Evolutionary conservation across 805 yeast species (phyloP).

Genomic region (Zygotorulaspora sp.): DNA sequence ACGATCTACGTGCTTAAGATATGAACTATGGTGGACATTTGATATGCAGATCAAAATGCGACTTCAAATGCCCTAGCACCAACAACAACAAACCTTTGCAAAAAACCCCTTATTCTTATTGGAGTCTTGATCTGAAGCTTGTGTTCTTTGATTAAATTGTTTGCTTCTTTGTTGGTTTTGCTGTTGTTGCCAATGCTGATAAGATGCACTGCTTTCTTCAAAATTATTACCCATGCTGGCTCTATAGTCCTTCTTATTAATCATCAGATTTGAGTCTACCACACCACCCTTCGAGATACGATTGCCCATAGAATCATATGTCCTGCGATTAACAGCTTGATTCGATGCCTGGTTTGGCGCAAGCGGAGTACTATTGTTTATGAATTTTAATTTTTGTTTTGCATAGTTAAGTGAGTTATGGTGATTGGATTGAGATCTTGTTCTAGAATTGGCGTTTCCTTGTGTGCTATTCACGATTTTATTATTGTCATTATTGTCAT

Average conservation of each 20-base stretch:
- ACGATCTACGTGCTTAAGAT: constrained; percentile 17
- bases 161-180: constrained; percentile 9
- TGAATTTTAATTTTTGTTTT: constrained; percentile 12
- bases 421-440: constrained; percentile 12
- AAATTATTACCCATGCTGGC: constrained; percentile 5
- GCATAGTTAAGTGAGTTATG: constrained; percentile 13
- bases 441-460: constrained; percentile 7
- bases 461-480: constrained; percentile 13
- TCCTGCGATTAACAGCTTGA: constrained; percentile 12
- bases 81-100: constrained; percentile 23
- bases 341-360: constrained; percentile 8
- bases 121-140: constrained; percentile 7
- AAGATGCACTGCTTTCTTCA: constrained; percentile 11
- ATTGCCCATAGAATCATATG: constrained; percentile 31
- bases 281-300: constrained; percentile 10
- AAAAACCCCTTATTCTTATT: constrained; percentile 16
- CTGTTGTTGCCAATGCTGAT: constrained; percentile 14
- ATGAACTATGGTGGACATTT: neutral
- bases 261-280: neutral
- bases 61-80: constrained; percentile 13
- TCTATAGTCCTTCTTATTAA: constrained; percentile 6
- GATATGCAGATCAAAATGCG: neutral
- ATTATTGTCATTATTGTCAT: constrained; percentile 18
- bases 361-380: constrained; percentile 6
- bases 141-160: constrained; percentile 12